A percentile compares a stretch with the other conserved stretches of the same genome.
Evolutionary conservation across 306 rosid species (phyloP).

Genomic region (Dryas drummondii): DNA sequence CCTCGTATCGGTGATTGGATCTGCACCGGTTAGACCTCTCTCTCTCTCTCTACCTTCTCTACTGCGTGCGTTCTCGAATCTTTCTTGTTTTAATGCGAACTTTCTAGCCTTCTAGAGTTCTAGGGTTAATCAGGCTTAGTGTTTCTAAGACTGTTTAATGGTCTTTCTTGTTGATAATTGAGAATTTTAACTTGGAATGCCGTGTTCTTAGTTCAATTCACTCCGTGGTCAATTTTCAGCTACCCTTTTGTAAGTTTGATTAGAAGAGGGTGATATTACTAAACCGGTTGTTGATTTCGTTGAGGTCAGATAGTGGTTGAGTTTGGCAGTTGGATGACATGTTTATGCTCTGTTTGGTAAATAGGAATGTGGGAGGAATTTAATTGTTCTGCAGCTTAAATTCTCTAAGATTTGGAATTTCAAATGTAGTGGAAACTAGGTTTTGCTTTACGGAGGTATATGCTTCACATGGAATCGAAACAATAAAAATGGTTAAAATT

Average conservation of each 20-base stretch:
- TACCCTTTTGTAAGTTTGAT: background rate
- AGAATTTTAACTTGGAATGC: background rate
- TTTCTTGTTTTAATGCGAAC: background rate
- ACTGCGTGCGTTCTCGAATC: background rate
- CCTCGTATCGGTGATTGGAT: slow-evolving; percentile 97
- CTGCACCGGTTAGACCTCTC: slow-evolving; percentile 73
- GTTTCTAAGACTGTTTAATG: too few relatives aligned
- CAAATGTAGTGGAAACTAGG: too few relatives aligned
- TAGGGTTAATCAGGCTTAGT: background rate
- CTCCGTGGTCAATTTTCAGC: background rate
- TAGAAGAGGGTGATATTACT: background rate
- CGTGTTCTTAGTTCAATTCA: background rate
- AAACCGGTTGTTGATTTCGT: background rate
- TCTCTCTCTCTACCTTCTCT: background rate
- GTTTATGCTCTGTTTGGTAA: background rate
- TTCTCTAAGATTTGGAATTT: too few relatives aligned
- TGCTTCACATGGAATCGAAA: too few relatives aligned
- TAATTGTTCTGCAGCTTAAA: background rate
- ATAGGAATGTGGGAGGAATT: background rate
- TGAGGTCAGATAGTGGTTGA: background rate
- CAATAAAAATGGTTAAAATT: too few relatives aligned
- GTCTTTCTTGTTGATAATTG: background rate
- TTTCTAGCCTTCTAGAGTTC: background rate
- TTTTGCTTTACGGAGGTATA: too few relatives aligned
- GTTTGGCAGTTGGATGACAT: background rate